Evolutionary conservation across 2,329 filamentous ascomycete genomes (phyloP), one percentile per base, ranked within the genome.

Genomic region (Beauveria bassiana): DNA sequence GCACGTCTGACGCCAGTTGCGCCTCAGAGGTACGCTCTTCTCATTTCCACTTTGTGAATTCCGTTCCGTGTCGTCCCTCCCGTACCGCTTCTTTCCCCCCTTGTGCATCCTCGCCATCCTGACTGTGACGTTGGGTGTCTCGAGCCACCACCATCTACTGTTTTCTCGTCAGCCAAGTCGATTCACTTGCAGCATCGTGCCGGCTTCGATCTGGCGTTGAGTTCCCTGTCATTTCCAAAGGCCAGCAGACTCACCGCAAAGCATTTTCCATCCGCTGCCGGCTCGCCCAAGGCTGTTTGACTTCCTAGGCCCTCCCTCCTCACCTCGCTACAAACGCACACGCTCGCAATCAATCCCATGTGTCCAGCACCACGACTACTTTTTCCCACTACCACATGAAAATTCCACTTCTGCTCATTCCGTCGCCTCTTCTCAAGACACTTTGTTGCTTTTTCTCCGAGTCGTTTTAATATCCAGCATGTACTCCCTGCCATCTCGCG

Each of bases 1-100:
- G 61, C 62, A 57, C 28, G 57, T 58, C 31, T 51, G 45, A 66
- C 63, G 57, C 61, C 65, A 63, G 65, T 67, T 64, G 64, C 66
- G 63, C 61, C 66, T 62, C 61, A 54, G 52, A 59, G 61, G 61
- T 62, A 60, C 20, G 61, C 47, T 38, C 24, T 26, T 12, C 38
- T 42, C 38, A 52, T 43, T 47, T 43, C n/a, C 9, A 8, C 2
- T n/a, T 24, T 34, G 22, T 42, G 38, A 45, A 34, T 50, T 9
- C 53, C 38, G 12, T 40, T n/a, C 26, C 16, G 20, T 22, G n/a
- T 26, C 20, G 43, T 60, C n/a, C 22, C 20, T n/a, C 40, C 34
- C 28, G 16, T 50, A 22, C 28, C 24, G 14, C 38, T 12, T 31
- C 57, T 49, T 9, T 49, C 26, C 54, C 14, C 43, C 47, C 22